These are phyloP conservation scores for Kurtzmaniella quercitrusa DNA, from an alignment of 1,139 yeast species.

Conservation along the genomic window DNA sequence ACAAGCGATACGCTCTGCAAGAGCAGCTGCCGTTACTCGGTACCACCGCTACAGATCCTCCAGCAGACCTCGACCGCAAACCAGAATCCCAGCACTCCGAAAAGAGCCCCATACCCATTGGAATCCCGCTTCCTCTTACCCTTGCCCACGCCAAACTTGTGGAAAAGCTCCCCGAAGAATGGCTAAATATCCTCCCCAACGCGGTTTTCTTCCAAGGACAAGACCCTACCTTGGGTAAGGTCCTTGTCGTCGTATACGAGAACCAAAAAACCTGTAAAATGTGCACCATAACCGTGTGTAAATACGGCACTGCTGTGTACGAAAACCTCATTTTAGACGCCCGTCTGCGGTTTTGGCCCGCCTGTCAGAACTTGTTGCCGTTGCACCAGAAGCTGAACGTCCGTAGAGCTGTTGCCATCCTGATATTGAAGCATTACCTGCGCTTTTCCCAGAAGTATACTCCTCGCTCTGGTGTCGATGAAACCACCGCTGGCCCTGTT, in stretches of 20 bases:
- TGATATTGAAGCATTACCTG: slow-evolving; percentile 65
- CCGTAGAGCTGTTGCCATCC: slow-evolving; percentile 71
- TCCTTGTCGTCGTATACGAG: slow-evolving; percentile 52
- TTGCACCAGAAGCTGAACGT: slow-evolving; percentile 53
- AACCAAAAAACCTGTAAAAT: slow-evolving; percentile 43
- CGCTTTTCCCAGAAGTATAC: slow-evolving; percentile 35
- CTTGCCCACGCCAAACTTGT: background rate
- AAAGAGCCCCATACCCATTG: background rate
- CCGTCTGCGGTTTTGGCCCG: slow-evolving; percentile 70
- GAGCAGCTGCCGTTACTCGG: slow-evolving; percentile 23
- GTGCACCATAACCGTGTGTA: slow-evolving; percentile 60
- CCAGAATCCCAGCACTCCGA: background rate
- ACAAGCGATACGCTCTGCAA: slow-evolving; percentile 37
- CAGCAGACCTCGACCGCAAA: background rate
- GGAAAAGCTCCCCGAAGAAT: slow-evolving; percentile 16
- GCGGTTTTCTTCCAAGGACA: slow-evolving; percentile 62
- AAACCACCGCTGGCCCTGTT: slow-evolving; percentile 72
- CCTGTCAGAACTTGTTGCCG: slow-evolving; percentile 63
- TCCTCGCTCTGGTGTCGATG: slow-evolving; percentile 38
- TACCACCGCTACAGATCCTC: background rate
- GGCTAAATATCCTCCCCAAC: slow-evolving; percentile 40
- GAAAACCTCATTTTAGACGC: slow-evolving; percentile 56
- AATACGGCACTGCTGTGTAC: slow-evolving; percentile 64
- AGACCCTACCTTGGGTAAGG: slow-evolving; percentile 44
- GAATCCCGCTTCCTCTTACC: background rate